Base-by-base conservation (phyloP, 2,329 filamentous ascomycete species). In the Sordariomycetes sp. region DNA sequence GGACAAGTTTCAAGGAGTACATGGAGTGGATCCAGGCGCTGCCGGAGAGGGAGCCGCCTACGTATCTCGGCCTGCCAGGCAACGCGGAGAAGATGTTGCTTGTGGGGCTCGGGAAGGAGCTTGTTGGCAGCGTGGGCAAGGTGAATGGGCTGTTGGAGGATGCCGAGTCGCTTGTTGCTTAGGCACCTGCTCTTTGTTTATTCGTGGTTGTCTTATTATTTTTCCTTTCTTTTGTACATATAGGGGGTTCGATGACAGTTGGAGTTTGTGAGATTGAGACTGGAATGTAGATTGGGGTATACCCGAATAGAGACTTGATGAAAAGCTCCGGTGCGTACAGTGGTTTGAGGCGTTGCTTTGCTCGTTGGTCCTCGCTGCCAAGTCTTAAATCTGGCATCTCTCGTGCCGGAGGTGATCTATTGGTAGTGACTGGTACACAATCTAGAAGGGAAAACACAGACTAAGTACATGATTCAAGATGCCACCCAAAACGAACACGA, bases 81-180 rank as follows among this genome's bases (percentile, higher is more conserved):
- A 97, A 99, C 70, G 94, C 94, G 22, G 94, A 99, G 83, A 99
- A 97, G 74, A 70, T 99, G 69, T 73, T 99, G 65, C 79, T 99
- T 35, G 89, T 96, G 16, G 92, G 90, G 2, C 85, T 96, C 67
- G 95, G 93, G 51, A 82, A 83, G 68, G 89, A 87, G 66, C 86
- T 97, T 81, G 86, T 97, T 65, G 81, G 80, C 62, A 92, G 97
- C 71, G 66, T 97, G 70, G 86, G 87, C 68, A 89, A 87, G 71
- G 89, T 99, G 57, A 89, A 89, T 62, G 88, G 90, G 64, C 78
- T 97, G 71, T 73, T 99, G 67, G 93, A 99, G 72, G 94, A 99
- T 71, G 91, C 90, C 1, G 94, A 99, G 77, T 88, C 94, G 71
- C 76, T 96, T 63, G 88, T 95, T 81, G 83, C 83, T 53, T 57